Evolutionary conservation across 192 early-diverging fungal species (phyloP).

Genomic region (Cetraspora pellucida): DNA sequence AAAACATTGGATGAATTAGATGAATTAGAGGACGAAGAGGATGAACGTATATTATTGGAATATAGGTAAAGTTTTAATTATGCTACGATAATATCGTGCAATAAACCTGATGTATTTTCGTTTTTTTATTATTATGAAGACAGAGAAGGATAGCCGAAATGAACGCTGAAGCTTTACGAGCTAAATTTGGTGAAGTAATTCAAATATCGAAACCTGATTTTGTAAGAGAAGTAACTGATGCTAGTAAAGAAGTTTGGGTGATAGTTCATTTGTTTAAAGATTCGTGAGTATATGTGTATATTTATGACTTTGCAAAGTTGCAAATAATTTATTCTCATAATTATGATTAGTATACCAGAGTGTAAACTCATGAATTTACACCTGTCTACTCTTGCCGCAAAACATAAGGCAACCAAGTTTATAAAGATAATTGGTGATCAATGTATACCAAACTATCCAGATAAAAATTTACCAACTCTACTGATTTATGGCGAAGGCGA

Average conservation of each 20-base stretch:
- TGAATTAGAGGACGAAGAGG: slow-evolving; percentile 92
- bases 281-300: slow-evolving; percentile 41
- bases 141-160: slow-evolving; percentile 87
- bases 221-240: slow-evolving; percentile 84
- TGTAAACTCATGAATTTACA: slow-evolving; percentile 84
- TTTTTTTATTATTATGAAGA: slow-evolving; percentile 35
- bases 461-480: slow-evolving; percentile 85
- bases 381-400: slow-evolving; percentile 69
- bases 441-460: slow-evolving; percentile 95
- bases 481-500: slow-evolving; percentile 91
- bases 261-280: slow-evolving; percentile 70
- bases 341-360: slow-evolving; percentile 62
- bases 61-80: slow-evolving; percentile 54
- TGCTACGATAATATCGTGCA: slow-evolving; percentile 10
- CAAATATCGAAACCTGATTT: slow-evolving; percentile 96
- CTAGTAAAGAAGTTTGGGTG: slow-evolving; percentile 71
- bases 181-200: slow-evolving; percentile 81
- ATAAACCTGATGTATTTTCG: not conserved
- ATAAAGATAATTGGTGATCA: slow-evolving; percentile 89
- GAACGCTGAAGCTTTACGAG: slow-evolving; percentile 64
- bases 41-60: slow-evolving; percentile 79
- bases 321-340: slow-evolving; percentile 49
- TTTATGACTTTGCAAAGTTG: not conserved
- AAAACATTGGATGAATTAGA: slow-evolving; percentile 80
- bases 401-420: slow-evolving; percentile 91